A percentile compares a stretch with the other conserved stretches of the same genome.
phyloP scores from a whole-genome alignment of 192 early-diverging fungal genomes.

The Oehlia diaphana region DNA sequence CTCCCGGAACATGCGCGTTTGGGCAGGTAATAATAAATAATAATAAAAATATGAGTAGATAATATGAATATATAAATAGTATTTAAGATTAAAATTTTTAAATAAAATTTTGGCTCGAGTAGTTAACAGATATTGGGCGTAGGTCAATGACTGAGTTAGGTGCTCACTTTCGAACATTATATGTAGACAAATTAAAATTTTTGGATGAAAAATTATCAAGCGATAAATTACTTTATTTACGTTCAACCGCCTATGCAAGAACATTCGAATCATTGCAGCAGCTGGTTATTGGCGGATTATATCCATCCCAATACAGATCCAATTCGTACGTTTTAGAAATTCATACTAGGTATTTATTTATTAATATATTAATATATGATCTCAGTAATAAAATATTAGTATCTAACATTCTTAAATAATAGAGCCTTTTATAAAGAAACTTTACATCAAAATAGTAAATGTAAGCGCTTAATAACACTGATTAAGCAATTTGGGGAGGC shows the following conservation, averaged over 20 bases:
- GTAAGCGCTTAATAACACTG: not conserved
- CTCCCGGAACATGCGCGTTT: not conserved
- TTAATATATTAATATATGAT: not conserved
- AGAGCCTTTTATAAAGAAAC: not conserved
- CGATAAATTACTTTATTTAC: constrained; percentile 30
- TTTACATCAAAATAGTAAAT: not conserved
- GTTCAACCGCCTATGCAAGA: constrained; percentile 39
- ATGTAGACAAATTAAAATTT: constrained; percentile 33
- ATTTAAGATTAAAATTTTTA: no score
- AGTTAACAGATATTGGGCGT: constrained; percentile 42
- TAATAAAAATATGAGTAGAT: no score
- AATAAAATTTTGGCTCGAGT: not conserved
- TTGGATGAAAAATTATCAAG: constrained; percentile 2
- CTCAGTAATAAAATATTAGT: not conserved
- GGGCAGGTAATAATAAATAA: not conserved
- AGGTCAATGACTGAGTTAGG: constrained; percentile 35
- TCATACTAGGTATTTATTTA: constrained; percentile 34
- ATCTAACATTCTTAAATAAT: not conserved
- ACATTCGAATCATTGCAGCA: constrained; percentile 44
- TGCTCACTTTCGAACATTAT: constrained; percentile 33
- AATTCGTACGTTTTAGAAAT: constrained; percentile 31
- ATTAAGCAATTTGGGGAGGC: not conserved
- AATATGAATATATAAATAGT: no score
- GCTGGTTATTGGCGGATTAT: constrained; percentile 38
- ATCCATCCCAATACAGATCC: constrained; percentile 31